phyloP scores from a whole-genome alignment of 768 basidiomycete genomes.

The Baorangia bicolor region DNA sequence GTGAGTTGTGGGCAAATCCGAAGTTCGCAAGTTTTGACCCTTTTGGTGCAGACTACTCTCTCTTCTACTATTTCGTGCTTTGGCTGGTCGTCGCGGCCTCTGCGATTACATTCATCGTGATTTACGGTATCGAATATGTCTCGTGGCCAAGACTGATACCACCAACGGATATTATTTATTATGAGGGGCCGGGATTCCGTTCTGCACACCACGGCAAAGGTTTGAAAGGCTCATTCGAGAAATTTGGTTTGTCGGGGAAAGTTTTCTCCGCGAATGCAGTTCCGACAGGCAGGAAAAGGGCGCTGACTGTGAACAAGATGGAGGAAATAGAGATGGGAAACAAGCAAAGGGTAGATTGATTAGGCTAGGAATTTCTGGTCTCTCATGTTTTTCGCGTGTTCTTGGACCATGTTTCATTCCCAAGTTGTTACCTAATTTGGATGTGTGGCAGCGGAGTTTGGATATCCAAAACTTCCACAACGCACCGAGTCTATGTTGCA shows the following conservation, averaged over 20 bases:
- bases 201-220: constrained; percentile 78
- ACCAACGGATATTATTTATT: constrained; percentile 76
- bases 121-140: constrained; percentile 93
- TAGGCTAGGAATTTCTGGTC: constrained; percentile 27
- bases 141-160: constrained; percentile 90
- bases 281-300: constrained; percentile 38
- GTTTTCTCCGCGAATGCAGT: constrained; percentile 39
- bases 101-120: constrained; percentile 68
- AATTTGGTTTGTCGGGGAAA: constrained; percentile 35
- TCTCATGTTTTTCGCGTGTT: not conserved
- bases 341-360: constrained; percentile 81
- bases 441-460: constrained; percentile 29
- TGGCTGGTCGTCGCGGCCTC: constrained; percentile 68
- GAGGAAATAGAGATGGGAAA: constrained; percentile 83
- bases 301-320: constrained; percentile 35
- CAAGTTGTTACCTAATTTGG: constrained; percentile 11
- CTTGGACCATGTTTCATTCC: not conserved
- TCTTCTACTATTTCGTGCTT: constrained; percentile 80
- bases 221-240: constrained; percentile 41
- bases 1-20: constrained; percentile 44
- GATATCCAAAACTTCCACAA: constrained; percentile 25
- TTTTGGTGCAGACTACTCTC: constrained; percentile 65
- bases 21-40: not conserved
- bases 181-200: constrained; percentile 85
- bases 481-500: constrained; percentile 3